Evolutionary conservation across 140 eudicot genomes (phyloP).

Genomic region (Anethum foeniculum): DNA sequence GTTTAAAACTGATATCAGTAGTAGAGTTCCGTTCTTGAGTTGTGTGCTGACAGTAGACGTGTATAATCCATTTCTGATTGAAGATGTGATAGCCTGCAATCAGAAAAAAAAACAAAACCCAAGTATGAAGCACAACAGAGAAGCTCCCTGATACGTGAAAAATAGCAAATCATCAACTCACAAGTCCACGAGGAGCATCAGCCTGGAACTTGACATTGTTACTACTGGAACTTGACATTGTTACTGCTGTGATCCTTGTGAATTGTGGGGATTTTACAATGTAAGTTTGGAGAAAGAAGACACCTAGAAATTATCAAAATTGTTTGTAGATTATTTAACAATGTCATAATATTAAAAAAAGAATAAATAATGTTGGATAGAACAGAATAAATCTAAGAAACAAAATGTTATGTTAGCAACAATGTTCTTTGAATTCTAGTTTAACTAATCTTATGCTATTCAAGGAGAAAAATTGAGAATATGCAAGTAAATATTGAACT

Average conservation of each 20-base stretch:
- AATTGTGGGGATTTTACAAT: slow-evolving; percentile 35
- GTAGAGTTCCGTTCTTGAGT: not conserved
- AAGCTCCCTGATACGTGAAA: not conserved
- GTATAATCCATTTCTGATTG: not conserved
- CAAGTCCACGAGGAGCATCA: slow-evolving; percentile 13
- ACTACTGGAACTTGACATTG: slow-evolving; percentile 1
- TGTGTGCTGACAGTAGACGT: not conserved
- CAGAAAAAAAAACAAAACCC: not conserved
- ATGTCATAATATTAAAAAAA: too few relatives aligned
- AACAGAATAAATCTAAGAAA: too few relatives aligned
- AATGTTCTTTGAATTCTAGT: too few relatives aligned
- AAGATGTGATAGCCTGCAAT: slow-evolving; percentile 3
- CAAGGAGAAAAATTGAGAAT: too few relatives aligned
- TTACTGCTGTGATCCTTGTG: slow-evolving; percentile 19
- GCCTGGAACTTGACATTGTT: slow-evolving; percentile 5
- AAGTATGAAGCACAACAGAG: not conserved
- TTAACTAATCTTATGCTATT: too few relatives aligned
- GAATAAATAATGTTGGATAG: too few relatives aligned
- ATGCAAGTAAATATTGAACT: too few relatives aligned
- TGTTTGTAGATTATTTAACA: too few relatives aligned
- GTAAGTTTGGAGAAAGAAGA: slow-evolving; percentile 44
- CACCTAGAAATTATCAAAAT: slow-evolving; percentile 40
- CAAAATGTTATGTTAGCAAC: too few relatives aligned
- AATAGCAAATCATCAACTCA: not conserved
- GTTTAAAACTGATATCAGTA: not conserved